These are phyloP conservation scores for Phanerochaete sordida DNA, from an alignment of 768 basidiomycete genomes.

Conservation along the genomic window DNA sequence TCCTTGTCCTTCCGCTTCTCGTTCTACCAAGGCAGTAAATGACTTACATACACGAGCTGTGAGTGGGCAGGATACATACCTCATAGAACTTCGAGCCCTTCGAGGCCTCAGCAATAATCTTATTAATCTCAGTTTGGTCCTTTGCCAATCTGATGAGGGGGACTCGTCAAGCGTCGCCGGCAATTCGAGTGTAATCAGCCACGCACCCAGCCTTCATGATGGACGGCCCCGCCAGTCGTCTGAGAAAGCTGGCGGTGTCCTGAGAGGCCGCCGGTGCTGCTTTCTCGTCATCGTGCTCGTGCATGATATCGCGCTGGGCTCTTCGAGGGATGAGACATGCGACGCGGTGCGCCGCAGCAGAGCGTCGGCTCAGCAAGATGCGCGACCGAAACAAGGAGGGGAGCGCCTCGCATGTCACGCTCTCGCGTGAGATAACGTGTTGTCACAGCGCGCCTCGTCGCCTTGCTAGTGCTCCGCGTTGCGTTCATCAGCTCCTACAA, in stretches of 20 bases:
- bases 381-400: too few species aligned
- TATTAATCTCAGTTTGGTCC: conserved; percentile 83
- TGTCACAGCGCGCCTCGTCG: too few species aligned
- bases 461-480: too few species aligned
- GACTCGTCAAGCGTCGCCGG: too few species aligned
- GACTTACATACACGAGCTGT: not conserved
- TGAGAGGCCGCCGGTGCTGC: conserved; percentile 42
- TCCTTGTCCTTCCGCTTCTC: conserved; percentile 90
- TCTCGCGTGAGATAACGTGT: too few species aligned
- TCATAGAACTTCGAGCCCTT: conserved; percentile 94
- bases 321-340: not conserved
- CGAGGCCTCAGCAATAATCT: conserved; percentile 84
- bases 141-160: conserved; percentile 63
- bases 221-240: conserved; percentile 83
- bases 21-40: conserved; percentile 43
- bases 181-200: too few species aligned
- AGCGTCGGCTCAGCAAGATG: too few species aligned
- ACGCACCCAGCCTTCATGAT: conserved; percentile 85
- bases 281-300: not conserved
- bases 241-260: conserved; percentile 66
- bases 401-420: too few species aligned
- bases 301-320: not conserved
- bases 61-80: too few species aligned
- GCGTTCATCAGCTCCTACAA: too few species aligned
- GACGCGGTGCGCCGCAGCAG: too few species aligned